Evolutionary conservation across 2,329 filamentous ascomycete genomes (phyloP).

Genomic region (Stemphylium lycopersici): DNA sequence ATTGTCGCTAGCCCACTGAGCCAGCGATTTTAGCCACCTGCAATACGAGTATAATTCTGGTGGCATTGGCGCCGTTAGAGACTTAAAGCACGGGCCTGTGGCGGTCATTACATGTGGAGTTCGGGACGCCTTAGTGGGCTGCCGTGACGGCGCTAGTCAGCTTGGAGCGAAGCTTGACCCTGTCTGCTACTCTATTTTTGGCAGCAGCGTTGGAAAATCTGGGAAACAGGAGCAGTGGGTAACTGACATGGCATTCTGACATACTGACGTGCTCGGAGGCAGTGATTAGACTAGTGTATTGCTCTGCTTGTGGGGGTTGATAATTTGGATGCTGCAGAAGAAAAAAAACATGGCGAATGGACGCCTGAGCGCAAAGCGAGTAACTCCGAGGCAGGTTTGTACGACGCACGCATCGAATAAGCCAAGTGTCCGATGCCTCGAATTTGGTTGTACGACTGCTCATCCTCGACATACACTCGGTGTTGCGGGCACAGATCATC

Average conservation of each 20-base stretch:
- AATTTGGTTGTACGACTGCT: neutral
- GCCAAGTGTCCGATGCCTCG: too few species aligned
- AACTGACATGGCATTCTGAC: neutral
- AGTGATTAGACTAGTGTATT: neutral
- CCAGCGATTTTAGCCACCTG: neutral
- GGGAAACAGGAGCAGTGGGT: neutral
- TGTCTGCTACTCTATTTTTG: neutral
- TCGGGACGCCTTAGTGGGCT: slow-evolving; percentile 4
- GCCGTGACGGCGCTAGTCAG: neutral
- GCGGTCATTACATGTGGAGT: slow-evolving; percentile 6
- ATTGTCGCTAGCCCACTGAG: neutral
- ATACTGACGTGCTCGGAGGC: neutral
- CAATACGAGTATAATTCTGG: neutral
- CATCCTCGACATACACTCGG: neutral
- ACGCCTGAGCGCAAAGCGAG: neutral
- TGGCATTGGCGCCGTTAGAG: neutral
- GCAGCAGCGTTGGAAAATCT: neutral
- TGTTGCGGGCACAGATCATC: neutral
- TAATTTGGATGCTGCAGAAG: neutral
- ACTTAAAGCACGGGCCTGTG: neutral
- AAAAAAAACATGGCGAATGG: neutral
- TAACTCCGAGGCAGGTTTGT: neutral
- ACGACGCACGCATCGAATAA: neutral
- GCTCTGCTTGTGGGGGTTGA: neutral
- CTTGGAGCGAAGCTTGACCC: neutral